Evolutionary conservation across 2,329 filamentous ascomycete genomes (phyloP).

Genomic region (Fusarium duplospermum): DNA sequence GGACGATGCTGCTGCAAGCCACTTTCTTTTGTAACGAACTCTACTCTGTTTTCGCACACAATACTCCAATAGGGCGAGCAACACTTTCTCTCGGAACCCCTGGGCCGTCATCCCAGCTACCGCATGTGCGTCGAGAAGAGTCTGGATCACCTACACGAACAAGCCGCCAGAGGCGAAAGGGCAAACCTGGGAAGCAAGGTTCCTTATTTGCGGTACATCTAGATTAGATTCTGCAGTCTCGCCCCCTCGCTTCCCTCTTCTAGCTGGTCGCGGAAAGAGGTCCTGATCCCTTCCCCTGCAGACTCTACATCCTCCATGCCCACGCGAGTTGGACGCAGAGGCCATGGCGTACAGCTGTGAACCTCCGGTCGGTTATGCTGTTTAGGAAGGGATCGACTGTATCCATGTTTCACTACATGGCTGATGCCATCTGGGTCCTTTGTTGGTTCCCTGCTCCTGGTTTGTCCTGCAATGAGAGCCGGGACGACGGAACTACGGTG

Average conservation of each 20-base stretch:
- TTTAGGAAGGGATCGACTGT: conserved; percentile 22
- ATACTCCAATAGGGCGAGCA: background rate
- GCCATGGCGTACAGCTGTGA: background rate
- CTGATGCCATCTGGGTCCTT: background rate
- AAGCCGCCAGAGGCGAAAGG: background rate
- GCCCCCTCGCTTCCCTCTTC: background rate
- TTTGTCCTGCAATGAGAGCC: background rate
- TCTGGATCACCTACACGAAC: background rate
- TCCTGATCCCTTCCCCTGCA: background rate
- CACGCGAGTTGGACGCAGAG: background rate
- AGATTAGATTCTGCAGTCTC: background rate
- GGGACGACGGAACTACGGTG: background rate
- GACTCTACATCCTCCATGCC: background rate
- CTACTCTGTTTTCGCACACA: background rate
- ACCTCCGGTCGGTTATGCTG: background rate
- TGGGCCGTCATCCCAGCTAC: background rate
- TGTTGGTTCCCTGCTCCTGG: background rate
- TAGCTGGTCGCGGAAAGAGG: background rate
- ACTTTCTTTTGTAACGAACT: conserved; percentile 1
- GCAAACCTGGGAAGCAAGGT: background rate
- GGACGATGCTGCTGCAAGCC: background rate
- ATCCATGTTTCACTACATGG: conserved; percentile 1
- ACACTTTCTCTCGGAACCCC: background rate
- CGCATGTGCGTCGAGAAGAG: background rate
- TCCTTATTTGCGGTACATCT: conserved; percentile 1